A percentile compares a stretch with the other conserved stretches of the same genome.
These are phyloP conservation scores for Diplodia seriata DNA, from an alignment of 2,329 filamentous ascomycete genomes.

Conservation along the genomic window DNA sequence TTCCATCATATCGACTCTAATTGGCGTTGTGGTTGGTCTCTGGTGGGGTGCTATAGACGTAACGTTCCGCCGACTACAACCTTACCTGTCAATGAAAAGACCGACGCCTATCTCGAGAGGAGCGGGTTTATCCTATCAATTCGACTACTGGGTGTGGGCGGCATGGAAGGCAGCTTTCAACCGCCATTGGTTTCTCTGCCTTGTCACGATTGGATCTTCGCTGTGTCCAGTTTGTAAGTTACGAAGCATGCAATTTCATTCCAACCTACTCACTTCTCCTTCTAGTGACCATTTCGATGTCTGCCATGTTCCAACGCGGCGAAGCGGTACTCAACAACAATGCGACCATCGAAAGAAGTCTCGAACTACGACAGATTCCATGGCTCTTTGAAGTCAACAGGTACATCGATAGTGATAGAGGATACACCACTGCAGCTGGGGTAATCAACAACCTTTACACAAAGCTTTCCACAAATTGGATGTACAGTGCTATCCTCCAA, in stretches of 20 bases:
- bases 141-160: no score
- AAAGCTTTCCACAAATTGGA: constrained; percentile 35
- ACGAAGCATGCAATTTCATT: no score
- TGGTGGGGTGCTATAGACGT: constrained; percentile 40
- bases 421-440: not conserved
- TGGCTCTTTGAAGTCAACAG: not conserved
- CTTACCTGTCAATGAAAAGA: constrained; percentile 35
- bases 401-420: not conserved
- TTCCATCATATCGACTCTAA: constrained; percentile 35
- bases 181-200: no score
- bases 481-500: constrained; percentile 34
- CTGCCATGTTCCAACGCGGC: no score
- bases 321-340: constrained; percentile 35
- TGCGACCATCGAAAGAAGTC: constrained; percentile 24
- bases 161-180: no score
- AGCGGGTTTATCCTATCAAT: no score
- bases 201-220: no score
- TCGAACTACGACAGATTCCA: constrained; percentile 35
- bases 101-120: no score
- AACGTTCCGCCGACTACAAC: constrained; percentile 37
- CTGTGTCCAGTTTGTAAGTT: no score
- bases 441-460: constrained; percentile 22
- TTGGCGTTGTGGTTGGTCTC: constrained; percentile 36
- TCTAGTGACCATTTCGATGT: no score
- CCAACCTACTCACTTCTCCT: no score